These are phyloP conservation scores for Epichloe baconii DNA, from an alignment of 2,329 filamentous ascomycete species.

Conservation along the genomic window DNA sequence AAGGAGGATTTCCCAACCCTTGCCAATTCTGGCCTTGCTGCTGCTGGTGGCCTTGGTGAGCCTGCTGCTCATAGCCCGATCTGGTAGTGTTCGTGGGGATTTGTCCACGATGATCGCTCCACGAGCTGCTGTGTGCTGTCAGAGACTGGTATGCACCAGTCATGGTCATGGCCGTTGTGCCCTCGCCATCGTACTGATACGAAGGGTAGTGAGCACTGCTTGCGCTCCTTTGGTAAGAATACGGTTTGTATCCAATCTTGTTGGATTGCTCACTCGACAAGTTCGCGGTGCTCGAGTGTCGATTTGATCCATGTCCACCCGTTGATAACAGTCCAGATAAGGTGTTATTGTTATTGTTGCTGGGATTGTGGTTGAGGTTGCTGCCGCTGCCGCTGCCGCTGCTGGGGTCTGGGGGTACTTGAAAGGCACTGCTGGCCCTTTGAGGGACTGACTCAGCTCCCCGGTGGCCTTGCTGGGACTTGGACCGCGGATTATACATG, in stretches of 20 bases:
- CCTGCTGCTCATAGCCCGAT: not conserved
- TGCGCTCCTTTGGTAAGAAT: conserved; percentile 15
- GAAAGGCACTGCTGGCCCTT: conserved; percentile 2
- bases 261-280: conserved; percentile 2
- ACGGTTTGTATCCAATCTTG: conserved; percentile 19
- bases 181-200: not conserved
- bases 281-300: conserved; percentile 7
- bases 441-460: not conserved
- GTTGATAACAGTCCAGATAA: not conserved
- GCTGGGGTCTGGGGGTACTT: conserved; percentile 2
- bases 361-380: not conserved
- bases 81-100: not conserved
- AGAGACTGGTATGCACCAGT: not conserved
- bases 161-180: not conserved
- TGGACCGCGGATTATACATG: conserved; percentile 13
- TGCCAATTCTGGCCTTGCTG: conserved; percentile 4
- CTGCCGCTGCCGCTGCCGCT: not conserved
- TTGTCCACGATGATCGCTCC: not conserved
- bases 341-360: not conserved
- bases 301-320: not conserved
- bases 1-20: not conserved
- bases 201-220: not conserved
- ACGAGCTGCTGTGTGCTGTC: not conserved
- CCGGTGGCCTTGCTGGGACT: conserved; percentile 22
- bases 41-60: not conserved